Evolutionary conservation across 768 basidiomycete species (phyloP).

Genomic region (Astraeus odoratus): DNA sequence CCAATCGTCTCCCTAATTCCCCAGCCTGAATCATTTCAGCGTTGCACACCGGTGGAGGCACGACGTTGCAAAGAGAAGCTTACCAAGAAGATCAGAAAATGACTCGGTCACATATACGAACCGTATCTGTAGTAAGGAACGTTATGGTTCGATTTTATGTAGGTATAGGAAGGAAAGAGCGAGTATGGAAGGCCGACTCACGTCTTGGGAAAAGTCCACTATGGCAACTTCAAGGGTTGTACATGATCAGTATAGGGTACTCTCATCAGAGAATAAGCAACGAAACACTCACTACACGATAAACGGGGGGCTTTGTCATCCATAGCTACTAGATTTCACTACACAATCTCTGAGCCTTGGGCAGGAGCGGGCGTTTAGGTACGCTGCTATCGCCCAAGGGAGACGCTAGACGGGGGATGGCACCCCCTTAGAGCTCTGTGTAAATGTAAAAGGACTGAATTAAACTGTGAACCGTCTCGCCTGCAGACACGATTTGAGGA

Average conservation of each 20-base stretch:
- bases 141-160: constrained; percentile 1
- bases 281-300: constrained; percentile 62
- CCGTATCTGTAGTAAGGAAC: constrained; percentile 38
- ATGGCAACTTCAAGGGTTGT: constrained; percentile 51
- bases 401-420: too few relatives aligned
- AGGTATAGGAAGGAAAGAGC: not conserved
- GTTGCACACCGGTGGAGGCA: not conserved
- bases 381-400: too few relatives aligned
- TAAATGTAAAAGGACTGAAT: too few relatives aligned
- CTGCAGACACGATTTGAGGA: not conserved
- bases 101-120: constrained; percentile 68
- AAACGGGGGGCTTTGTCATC: constrained; percentile 50
- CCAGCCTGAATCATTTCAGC: constrained; percentile 40
- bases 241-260: constrained; percentile 6
- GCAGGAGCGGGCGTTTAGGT: too few relatives aligned
- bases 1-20: constrained; percentile 70
- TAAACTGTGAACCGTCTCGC: too few relatives aligned
- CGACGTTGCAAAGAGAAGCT: not conserved
- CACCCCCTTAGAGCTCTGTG: too few relatives aligned
- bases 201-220: constrained; percentile 74
- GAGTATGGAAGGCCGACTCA: constrained; percentile 20
- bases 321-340: constrained; percentile 18
- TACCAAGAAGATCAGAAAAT: constrained; percentile 58
- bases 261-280: constrained; percentile 1
- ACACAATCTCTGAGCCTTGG: not conserved